Conservation (phyloP, 2,329 filamentous ascomycete genomes). For the Diplodia sapinea region DNA sequence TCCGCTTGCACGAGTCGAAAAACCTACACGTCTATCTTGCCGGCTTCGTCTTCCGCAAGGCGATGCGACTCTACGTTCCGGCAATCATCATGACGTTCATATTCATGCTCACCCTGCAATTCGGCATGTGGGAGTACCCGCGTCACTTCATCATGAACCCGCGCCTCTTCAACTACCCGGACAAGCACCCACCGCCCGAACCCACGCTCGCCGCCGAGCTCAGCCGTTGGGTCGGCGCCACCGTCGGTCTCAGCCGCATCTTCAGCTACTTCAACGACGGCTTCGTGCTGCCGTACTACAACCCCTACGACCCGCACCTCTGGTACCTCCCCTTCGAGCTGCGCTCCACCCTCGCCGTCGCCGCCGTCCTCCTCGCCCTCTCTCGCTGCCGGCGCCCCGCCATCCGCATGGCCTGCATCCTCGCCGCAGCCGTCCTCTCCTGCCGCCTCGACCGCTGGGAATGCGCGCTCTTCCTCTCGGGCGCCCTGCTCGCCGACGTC, state of each 20-base stretch:
- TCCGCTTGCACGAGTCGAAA: slow-evolving; percentile 49
- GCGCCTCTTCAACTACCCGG: slow-evolving; percentile 20
- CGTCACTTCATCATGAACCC: slow-evolving; percentile 4
- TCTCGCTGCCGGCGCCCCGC: slow-evolving; percentile 4
- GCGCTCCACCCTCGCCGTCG: slow-evolving; percentile 53
- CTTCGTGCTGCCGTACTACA: slow-evolving; percentile 26
- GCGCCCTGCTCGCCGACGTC: slow-evolving; percentile 21
- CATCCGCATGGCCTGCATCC: slow-evolving; percentile 57
- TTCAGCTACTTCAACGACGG: slow-evolving; percentile 25
- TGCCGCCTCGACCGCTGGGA: slow-evolving; percentile 34
- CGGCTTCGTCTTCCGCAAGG: slow-evolving; percentile 53
- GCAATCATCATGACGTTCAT: slow-evolving; percentile 40
- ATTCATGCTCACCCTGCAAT: slow-evolving; percentile 35
- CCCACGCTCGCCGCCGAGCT: not conserved
- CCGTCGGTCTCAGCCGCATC: slow-evolving; percentile 7
- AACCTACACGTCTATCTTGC: slow-evolving; percentile 49
- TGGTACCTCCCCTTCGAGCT: slow-evolving; percentile 57
- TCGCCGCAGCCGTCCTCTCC: slow-evolving; percentile 62
- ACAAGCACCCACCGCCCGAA: slow-evolving; percentile 13
- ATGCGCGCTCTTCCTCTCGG: slow-evolving; percentile 18
- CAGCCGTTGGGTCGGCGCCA: not conserved
- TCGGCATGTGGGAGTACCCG: slow-evolving; percentile 21
- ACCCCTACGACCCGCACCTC: slow-evolving; percentile 43
- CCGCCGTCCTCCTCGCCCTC: slow-evolving; percentile 47
- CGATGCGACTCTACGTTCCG: slow-evolving; percentile 43